Base-by-base conservation (phyloP, 495 filamentous ascomycete genomes). In the Lepraria neglecta region DNA sequence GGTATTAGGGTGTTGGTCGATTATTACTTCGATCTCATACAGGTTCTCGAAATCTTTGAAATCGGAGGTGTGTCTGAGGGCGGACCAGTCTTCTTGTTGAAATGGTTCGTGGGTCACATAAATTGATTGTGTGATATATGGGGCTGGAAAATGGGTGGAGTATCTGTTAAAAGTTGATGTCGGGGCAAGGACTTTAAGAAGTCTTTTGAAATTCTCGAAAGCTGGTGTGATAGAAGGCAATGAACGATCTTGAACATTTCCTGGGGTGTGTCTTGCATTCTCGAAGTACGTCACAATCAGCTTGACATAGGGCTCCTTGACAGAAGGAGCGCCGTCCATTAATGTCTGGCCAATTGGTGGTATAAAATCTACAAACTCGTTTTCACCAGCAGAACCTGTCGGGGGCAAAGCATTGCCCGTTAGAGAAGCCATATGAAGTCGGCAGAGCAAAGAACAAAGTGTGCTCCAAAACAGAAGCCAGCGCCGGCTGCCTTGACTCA, bases 11-110 rank as follows among this genome's bases (percentile, higher is more conserved):
- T 87, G 82, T 11, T 90, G 84, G 67, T 96, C 90, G 38, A 95
- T 89, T 61, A 95, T 82, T 46, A 84, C 80, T 74, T 92, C 89
- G 69, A 92, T 84, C 67, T 87, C 86, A 50, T 90, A 80, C 43
- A 91, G 74, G 62, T 88, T 85, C 30, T 75, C 76, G 40, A 91
- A 81, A 3, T 83, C 78, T 80, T 61, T 86, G 90, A 50, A 83
- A 77, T 0, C 83, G 81, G 56, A 84, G 82, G 21, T 86, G 85
- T 6, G 83, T 78, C 27, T 86, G 87, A 7, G 84, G 67, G 76
- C 77, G 72, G 73, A 77, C 63, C 77, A 76, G 21, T 78, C 72
- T 78, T 33, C 79, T 76, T 42, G 53, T 68, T 74, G 59, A 74
- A 7, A 38, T 7, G 74, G 30, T 14, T 24, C 12, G 24, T 28